Percentiles rank a stretch among this genome's conserved stretches.
Evolutionary conservation across 2,329 filamentous ascomycete species (phyloP).

Genomic region (Magnaporthales sp.): DNA sequence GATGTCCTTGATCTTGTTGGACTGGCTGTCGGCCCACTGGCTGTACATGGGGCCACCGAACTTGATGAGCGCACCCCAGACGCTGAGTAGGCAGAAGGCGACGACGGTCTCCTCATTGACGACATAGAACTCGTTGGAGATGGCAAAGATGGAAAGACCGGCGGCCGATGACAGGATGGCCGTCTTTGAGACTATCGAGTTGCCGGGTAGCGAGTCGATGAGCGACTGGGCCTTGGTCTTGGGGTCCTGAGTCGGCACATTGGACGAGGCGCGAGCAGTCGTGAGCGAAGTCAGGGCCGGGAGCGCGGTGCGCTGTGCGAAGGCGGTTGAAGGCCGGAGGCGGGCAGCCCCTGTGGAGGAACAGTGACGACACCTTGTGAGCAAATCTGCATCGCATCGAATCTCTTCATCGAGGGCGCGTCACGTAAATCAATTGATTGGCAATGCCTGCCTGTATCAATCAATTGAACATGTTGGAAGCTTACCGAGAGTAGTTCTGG

Average conservation of each 20-base stretch:
- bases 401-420: neutral
- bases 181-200: slow-evolving; percentile 87
- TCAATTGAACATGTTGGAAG: slow-evolving; percentile 20
- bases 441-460: neutral
- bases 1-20: slow-evolving; percentile 88
- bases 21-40: slow-evolving; percentile 85
- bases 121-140: slow-evolving; percentile 99
- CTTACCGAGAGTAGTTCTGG: slow-evolving; percentile 91
- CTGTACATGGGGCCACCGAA: slow-evolving; percentile 88
- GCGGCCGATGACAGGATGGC: slow-evolving; percentile 92
- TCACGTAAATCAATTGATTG: slow-evolving; percentile 1
- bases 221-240: slow-evolving; percentile 97
- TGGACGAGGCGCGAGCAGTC: slow-evolving; percentile 61
- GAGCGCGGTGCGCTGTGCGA: slow-evolving; percentile 47
- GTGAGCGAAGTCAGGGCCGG: slow-evolving; percentile 65
- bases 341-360: slow-evolving; percentile 69
- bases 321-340: slow-evolving; percentile 73
- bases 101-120: slow-evolving; percentile 98
- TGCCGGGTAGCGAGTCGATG: slow-evolving; percentile 87
- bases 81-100: slow-evolving; percentile 82
- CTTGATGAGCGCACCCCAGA: slow-evolving; percentile 88
- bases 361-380: slow-evolving; percentile 6
- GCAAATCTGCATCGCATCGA: slow-evolving; percentile 1
- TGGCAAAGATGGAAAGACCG: slow-evolving; percentile 84
- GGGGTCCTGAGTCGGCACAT: slow-evolving; percentile 77